Evolutionary conservation across 176 grass and related monocot species (phyloP).

Genomic region (Otatea glauca): DNA sequence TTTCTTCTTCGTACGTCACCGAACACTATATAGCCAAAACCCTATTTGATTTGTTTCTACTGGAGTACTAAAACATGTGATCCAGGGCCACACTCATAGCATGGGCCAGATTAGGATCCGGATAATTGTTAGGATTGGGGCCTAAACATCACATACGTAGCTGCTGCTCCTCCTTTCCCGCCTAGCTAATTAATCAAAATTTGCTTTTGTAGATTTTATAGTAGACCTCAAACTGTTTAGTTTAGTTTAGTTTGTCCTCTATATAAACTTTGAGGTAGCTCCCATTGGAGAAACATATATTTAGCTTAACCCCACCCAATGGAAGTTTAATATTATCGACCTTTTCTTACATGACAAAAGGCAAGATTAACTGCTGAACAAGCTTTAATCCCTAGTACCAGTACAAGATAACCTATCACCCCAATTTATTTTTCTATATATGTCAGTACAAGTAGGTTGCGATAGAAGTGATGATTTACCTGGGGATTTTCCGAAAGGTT

Average conservation of each 20-base stretch:
- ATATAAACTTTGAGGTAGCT: neutral
- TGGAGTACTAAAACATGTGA: constrained; percentile 6
- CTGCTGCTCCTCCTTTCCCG: neutral
- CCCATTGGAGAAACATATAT: neutral
- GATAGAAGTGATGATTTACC: neutral
- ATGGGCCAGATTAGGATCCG: constrained; percentile 27
- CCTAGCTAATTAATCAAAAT: neutral
- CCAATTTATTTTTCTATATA: too few relatives aligned
- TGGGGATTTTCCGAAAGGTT: neutral
- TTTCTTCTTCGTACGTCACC: too few relatives aligned
- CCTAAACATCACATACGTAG: neutral
- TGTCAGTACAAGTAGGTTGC: neutral
- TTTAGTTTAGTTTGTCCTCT: neutral
- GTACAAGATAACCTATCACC: neutral
- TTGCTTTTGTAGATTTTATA: neutral
- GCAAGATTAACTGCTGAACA: neutral
- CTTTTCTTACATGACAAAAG: neutral
- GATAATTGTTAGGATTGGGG: constrained; percentile 38
- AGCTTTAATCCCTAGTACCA: neutral
- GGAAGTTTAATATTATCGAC: neutral
- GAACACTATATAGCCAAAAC: constrained; percentile 25
- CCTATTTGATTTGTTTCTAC: constrained; percentile 41
- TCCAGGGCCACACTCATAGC: constrained; percentile 31
- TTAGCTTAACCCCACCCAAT: neutral
- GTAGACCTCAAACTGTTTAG: neutral